Conservation (phyloP, 148 eudicot species). For the Chenopodium suecicum region DNA sequence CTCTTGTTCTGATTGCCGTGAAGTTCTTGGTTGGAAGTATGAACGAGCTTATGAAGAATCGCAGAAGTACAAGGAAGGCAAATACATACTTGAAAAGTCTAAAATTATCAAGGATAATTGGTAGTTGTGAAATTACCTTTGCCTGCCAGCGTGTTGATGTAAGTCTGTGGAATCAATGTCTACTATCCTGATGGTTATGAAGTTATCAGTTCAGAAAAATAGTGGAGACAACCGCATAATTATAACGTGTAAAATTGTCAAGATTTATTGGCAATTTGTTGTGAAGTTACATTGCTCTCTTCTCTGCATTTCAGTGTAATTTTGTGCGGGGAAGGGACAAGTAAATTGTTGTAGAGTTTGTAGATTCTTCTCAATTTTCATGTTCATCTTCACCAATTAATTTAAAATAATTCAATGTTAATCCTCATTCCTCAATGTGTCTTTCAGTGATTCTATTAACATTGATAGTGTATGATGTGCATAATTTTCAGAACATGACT, state of each 20-base stretch:
- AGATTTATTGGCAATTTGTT: not conserved
- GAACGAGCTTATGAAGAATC: slow-evolving; percentile 71
- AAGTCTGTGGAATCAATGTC: not conserved
- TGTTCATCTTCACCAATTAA: not conserved
- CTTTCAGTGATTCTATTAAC: not conserved
- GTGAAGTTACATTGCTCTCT: not conserved
- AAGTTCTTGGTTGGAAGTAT: slow-evolving; percentile 83
- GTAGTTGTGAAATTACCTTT: slow-evolving; percentile 27
- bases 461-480: not conserved
- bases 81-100: slow-evolving; percentile 68
- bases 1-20: slow-evolving; percentile 60
- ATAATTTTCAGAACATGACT: not conserved
- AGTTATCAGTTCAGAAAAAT: not conserved
- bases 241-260: not conserved
- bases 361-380: not conserved
- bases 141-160: slow-evolving; percentile 10
- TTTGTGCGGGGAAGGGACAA: too few species aligned
- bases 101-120: slow-evolving; percentile 72
- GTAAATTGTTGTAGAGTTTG: not conserved
- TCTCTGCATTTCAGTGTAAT: too few species aligned
- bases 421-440: not conserved
- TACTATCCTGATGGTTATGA: not conserved
- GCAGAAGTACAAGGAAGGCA: slow-evolving; percentile 89
- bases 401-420: not conserved
- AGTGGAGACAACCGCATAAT: not conserved